Percentiles rank a stretch among this genome's conserved stretches.
Evolutionary conservation across 345 rosid species (phyloP).

Genomic region (Stellera chamaejasme): DNA sequence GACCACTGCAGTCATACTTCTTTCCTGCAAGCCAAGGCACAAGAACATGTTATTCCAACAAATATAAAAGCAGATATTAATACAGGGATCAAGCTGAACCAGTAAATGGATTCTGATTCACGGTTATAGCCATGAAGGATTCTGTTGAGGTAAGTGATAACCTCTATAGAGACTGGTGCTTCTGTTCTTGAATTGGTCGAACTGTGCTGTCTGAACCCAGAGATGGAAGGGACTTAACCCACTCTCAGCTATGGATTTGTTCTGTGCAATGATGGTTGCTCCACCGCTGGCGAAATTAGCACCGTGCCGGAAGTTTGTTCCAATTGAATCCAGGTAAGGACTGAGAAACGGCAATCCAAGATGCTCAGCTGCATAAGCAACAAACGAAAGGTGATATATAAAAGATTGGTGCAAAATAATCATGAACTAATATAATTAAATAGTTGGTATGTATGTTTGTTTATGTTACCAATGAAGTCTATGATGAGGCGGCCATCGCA

Average conservation of each 20-base stretch:
- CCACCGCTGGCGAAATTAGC: slow-evolving; percentile 95
- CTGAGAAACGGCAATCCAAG: slow-evolving; percentile 64
- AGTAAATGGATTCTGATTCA: too few species aligned
- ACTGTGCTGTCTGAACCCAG: slow-evolving; percentile 76
- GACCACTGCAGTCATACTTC: neutral
- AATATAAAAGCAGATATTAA: too few species aligned
- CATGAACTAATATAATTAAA: neutral
- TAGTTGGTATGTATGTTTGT: slow-evolving; percentile 5
- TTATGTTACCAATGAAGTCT: slow-evolving; percentile 63
- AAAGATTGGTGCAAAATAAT: neutral
- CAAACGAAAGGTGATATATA: neutral
- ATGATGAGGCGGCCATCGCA: slow-evolving; percentile 75
- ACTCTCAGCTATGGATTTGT: slow-evolving; percentile 67
- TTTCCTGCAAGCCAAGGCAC: slow-evolving; percentile 2
- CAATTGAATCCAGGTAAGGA: slow-evolving; percentile 80
- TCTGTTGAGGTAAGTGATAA: neutral
- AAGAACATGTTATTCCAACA: neutral
- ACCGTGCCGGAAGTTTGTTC: slow-evolving; percentile 68
- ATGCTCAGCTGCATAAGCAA: slow-evolving; percentile 49
- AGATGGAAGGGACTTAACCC: slow-evolving; percentile 86
- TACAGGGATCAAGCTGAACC: neutral
- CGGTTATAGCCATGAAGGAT: too few species aligned
- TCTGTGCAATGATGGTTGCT: slow-evolving; percentile 73
- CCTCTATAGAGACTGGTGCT: slow-evolving; percentile 49
- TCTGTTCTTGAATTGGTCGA: slow-evolving; percentile 58